Evolutionary conservation across 2,329 filamentous ascomycete species (phyloP), one percentile per base, ranked within the genome.

Genomic region (Lachnellula suecica): DNA sequence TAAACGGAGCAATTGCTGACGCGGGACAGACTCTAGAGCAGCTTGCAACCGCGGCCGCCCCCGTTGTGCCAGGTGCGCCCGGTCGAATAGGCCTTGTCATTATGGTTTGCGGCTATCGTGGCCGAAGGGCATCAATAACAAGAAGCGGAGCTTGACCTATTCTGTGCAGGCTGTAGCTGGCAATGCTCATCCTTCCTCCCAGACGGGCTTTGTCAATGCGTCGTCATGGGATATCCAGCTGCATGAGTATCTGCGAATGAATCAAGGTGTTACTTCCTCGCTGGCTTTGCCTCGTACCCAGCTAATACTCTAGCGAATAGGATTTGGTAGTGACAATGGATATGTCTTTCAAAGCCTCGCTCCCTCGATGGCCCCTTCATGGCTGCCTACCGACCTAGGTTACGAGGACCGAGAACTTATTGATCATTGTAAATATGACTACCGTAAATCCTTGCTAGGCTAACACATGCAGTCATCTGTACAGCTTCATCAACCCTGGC

Each of bases 201-300:
- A 51, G 51, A 44, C 52, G 53, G 53, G 53, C 44, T 60, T 60
- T 55, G 50, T 60, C 13, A 59, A 60, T 60, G 56, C 58, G 27
- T 57, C 51, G 27, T 57, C 53, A 44, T 60, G 58, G 58, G 58
- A 60, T 60, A 59, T 60, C 17, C 58, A 60, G 51, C 54, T 60
- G 41, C 56, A 60, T 44, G 49, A 60, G 35, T 57, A 59, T 47
- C 48, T 60, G 27, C 52, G 56, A 51, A 57, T 57, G 53, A 60
- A 53, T 53, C 54, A 60, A 60, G 58, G 58, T 60, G n/a, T 49
- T 55, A 54, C 51, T 54, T 45, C 22, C 48, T 57, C 53, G 44
- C 48, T 20, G 50, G 47, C 38, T 58, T 54, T 59, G 43, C 53
- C 35, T 51, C 47, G 53, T 42, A 52, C 47, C 29, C 45, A 50